These are phyloP conservation scores for Hysterangium stoloniferum DNA, from an alignment of 768 basidiomycete species.

Conservation along the genomic window DNA sequence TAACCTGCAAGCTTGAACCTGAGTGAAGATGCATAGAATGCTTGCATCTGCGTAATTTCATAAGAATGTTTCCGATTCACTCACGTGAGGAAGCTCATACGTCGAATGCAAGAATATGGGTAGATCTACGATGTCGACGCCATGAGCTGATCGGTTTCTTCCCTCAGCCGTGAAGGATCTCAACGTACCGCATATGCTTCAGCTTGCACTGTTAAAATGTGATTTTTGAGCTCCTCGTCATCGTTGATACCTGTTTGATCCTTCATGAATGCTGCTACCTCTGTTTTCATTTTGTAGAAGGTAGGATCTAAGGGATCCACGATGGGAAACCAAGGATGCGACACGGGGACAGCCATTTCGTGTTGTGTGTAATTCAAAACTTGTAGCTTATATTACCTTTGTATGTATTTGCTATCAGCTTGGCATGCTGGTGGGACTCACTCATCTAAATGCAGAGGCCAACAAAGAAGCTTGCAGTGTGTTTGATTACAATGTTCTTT, in stretches of 20 bases:
- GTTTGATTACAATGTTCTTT: too few species aligned
- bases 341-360: too few species aligned
- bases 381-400: too few species aligned
- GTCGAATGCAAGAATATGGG: slow-evolving; percentile 24
- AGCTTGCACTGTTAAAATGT: slow-evolving; percentile 27
- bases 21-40: too few species aligned
- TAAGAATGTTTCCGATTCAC: slow-evolving; percentile 7
- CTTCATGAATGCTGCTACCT: slow-evolving; percentile 24
- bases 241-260: slow-evolving; percentile 23
- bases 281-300: slow-evolving; percentile 11
- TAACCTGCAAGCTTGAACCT: slow-evolving; percentile 14
- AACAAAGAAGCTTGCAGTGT: too few species aligned
- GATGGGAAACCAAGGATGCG: too few species aligned
- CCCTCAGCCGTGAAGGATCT: neutral
- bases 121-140: slow-evolving; percentile 16
- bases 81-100: slow-evolving; percentile 20
- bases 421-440: too few species aligned
- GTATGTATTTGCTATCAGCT: too few species aligned
- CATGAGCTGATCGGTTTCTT: neutral
- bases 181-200: slow-evolving; percentile 26
- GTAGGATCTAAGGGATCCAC: slow-evolving; percentile 9
- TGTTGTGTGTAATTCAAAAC: too few species aligned
- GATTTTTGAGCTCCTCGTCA: slow-evolving; percentile 23
- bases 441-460: too few species aligned
- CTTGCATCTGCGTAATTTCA: neutral